Base-by-base conservation (phyloP, 2,329 filamentous ascomycete species). In the Samsoniella hepiali region DNA sequence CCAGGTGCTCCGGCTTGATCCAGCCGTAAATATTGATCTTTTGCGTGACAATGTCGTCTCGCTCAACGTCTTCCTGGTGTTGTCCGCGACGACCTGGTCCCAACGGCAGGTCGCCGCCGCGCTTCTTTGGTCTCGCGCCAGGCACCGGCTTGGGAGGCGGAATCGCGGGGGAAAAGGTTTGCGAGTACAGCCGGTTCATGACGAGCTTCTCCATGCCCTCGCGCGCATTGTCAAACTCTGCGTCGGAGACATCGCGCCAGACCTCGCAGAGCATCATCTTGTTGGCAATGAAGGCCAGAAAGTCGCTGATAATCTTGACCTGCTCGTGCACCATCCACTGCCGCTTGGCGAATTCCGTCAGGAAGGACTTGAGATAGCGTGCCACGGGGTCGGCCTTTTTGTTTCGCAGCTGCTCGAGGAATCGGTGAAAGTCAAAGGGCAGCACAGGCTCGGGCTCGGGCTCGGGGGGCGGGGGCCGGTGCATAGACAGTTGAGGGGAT, bases 251-350 rank as follows among this genome's bases (percentile, higher is more conserved):
- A 40, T 95, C 91, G 63, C 91, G 87, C 95, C 95, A 99, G 3
- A 99, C 92, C 66, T 99, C 95, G 72, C 95, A 99, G 67, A 92
- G 85, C 15, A 90, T 92, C 96, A 99, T 99, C 79, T 98, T 98
- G 78, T 97, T 97, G 61, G 91, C 91, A 67, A 99, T 99, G 72
- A 99, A 99, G 51, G 93, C 88, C 55, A 99, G 81, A 69, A 99
- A 99, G 74, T 99, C 96, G 68, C 91, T 88, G 65, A 99, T 97
- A 66, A 99, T 98, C 78, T 99, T 99, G 73, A 98, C 95, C 75
- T 99, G 95, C 77, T 99, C 95, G 74, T 99, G 95, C 7, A 97
- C 95, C 91, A 97, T 96, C 95, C 95, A 99, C 76, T 98, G 95
- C 69, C 93, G 91, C 79, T 98, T 99, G 42, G 88, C 91, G 76